Conservation (phyloP, 2,329 filamentous ascomycete species). For the Cladosporium cucumerinum region DNA sequence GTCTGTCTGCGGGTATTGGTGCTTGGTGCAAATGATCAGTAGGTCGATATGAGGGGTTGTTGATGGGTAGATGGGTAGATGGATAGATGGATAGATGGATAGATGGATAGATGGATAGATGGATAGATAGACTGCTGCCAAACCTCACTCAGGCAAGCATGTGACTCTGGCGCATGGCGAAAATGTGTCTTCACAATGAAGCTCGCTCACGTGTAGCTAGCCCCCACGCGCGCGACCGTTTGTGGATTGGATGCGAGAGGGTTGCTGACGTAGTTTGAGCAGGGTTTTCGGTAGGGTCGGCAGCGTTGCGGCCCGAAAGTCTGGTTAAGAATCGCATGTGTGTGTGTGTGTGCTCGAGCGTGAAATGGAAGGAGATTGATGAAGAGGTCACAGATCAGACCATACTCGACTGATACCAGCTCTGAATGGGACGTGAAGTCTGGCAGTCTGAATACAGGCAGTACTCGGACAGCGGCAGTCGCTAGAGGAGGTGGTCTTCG, state of each 20-base stretch:
- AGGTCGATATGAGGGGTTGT: not conserved
- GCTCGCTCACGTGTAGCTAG: conserved; percentile 11
- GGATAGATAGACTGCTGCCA: not conserved
- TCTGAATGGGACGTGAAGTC: not conserved
- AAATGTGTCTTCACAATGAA: conserved; percentile 11
- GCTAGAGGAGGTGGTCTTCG: not conserved
- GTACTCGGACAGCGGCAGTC: not conserved
- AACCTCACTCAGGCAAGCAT: conserved; percentile 1
- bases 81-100: not conserved
- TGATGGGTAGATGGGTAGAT: not conserved
- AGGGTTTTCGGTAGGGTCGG: not conserved
- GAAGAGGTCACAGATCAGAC: not conserved
- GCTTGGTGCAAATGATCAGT: not conserved
- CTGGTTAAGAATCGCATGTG: not conserved
- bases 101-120: not conserved
- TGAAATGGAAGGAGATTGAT: not conserved
- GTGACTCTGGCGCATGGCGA: conserved; percentile 10
- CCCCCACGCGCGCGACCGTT: conserved; percentile 17
- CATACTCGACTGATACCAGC: not conserved
- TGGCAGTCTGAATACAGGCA: not conserved
- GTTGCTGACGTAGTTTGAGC: not conserved
- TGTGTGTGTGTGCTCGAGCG: not conserved
- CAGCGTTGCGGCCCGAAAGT: not conserved
- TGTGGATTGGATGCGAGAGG: conserved; percentile 1
- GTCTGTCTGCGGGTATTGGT: not conserved